Evolutionary conservation across 2,329 filamentous ascomycete genomes (phyloP).

Genomic region (Myriosclerotinia duriaeana): DNA sequence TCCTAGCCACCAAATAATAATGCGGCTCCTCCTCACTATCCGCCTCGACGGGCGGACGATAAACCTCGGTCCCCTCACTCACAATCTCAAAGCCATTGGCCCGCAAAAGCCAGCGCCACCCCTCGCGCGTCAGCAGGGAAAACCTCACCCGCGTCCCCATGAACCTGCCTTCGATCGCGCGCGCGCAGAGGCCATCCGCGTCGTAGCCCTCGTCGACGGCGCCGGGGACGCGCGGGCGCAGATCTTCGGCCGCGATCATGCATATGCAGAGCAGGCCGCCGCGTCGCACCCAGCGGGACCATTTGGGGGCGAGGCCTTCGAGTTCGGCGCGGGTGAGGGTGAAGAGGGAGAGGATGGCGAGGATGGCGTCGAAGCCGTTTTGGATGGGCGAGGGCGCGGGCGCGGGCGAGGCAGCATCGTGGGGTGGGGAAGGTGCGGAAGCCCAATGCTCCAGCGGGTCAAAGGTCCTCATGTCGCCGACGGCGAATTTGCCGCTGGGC

Average conservation of each 20-base stretch:
- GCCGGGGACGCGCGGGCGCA: not conserved
- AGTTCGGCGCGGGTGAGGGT: not conserved
- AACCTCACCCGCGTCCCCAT: not conserved
- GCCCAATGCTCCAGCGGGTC: not conserved
- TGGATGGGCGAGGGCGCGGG: too few relatives aligned
- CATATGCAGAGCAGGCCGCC: not conserved
- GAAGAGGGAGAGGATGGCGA: not conserved
- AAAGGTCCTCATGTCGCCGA: slow-evolving; percentile 5
- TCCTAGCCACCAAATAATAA: slow-evolving; percentile 4
- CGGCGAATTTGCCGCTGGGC: not conserved
- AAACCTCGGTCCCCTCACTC: not conserved
- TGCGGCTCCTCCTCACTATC: slow-evolving; percentile 1
- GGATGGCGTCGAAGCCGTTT: not conserved
- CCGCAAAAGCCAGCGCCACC: slow-evolving; percentile 12
- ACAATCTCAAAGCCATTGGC: slow-evolving; percentile 5
- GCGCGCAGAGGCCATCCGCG: slow-evolving; percentile 3
- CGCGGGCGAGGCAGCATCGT: too few relatives aligned
- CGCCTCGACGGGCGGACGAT: not conserved
- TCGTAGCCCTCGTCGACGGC: not conserved
- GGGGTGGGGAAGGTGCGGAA: too few relatives aligned
- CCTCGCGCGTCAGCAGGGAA: not conserved
- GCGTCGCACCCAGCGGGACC: not conserved
- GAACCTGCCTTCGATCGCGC: not conserved
- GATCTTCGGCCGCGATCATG: slow-evolving; percentile 8
- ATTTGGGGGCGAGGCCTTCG: not conserved